Percentiles rank a stretch among this genome's conserved stretches.
Evolutionary conservation across 805 yeast genomes (phyloP).

Genomic region (Ogataea angusta): DNA sequence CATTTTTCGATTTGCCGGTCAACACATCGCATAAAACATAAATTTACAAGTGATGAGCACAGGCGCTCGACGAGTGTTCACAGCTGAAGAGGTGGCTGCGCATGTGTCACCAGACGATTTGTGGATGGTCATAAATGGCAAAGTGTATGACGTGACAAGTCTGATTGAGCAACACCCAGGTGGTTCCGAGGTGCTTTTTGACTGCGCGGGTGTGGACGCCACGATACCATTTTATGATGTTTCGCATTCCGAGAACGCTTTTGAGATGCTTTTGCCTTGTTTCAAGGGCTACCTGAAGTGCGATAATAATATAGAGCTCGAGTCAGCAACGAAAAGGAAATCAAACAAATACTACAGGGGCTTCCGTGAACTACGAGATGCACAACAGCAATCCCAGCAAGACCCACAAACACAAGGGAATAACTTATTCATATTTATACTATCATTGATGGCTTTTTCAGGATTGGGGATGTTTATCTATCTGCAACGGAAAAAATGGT

Average conservation of each 20-base stretch:
- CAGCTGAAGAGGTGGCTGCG: constrained; percentile 42
- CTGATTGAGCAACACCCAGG: constrained; percentile 71
- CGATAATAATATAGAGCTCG: constrained; percentile 21
- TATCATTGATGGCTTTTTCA: constrained; percentile 23
- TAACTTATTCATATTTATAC: constrained; percentile 12
- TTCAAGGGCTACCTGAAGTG: constrained; percentile 70
- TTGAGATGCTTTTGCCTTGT: constrained; percentile 79
- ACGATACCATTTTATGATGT: constrained; percentile 65
- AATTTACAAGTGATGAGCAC: background rate
- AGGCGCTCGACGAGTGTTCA: constrained; percentile 4
- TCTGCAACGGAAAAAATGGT: constrained; percentile 32
- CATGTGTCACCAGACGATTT: constrained; percentile 51
- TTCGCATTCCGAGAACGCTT: constrained; percentile 77
- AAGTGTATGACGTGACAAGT: constrained; percentile 60
- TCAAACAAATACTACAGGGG: constrained; percentile 11
- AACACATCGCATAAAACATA: background rate
- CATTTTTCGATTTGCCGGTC: too few relatives aligned
- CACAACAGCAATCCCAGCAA: constrained; percentile 5
- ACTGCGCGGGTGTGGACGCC: constrained; percentile 80
- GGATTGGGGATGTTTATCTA: constrained; percentile 28
- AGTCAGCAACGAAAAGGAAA: constrained; percentile 4
- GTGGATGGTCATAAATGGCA: constrained; percentile 70
- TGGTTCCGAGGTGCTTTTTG: constrained; percentile 77
- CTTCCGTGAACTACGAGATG: constrained; percentile 12
- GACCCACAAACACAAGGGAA: background rate